These are phyloP conservation scores for Beta macrorhiza DNA, from an alignment of 179 eudicot species.

Conservation along the genomic window DNA sequence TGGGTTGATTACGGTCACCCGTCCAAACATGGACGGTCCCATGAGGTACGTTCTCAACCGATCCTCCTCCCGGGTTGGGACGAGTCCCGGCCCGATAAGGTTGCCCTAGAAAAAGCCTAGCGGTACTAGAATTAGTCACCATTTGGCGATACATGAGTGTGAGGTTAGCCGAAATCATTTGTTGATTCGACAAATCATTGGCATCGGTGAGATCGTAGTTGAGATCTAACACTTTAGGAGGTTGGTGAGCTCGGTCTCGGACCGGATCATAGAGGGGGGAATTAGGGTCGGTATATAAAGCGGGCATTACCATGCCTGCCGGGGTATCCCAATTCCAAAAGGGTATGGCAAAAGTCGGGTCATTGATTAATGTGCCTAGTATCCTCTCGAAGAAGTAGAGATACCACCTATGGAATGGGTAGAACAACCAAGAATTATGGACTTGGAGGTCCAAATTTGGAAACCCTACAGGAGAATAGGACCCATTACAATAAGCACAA, in stretches of 20 bases:
- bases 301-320: constrained; percentile 61
- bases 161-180: constrained; percentile 38
- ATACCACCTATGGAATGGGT: constrained; percentile 72
- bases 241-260: constrained; percentile 52
- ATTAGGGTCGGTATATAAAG: constrained; percentile 36
- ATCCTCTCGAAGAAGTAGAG: constrained; percentile 71
- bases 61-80: constrained; percentile 56
- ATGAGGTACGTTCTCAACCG: constrained; percentile 66
- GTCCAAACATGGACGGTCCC: constrained; percentile 66
- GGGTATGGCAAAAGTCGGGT: constrained; percentile 71
- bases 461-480: constrained; percentile 63
- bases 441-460: constrained; percentile 64
- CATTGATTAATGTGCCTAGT: constrained; percentile 51
- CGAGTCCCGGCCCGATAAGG: constrained; percentile 63
- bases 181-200: constrained; percentile 23
- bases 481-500: constrained; percentile 85
- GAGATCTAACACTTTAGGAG: constrained; percentile 54
- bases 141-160: constrained; percentile 73
- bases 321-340: constrained; percentile 82
- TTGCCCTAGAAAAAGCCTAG: constrained; percentile 60
- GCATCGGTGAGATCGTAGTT: constrained; percentile 41
- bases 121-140: constrained; percentile 50
- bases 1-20: constrained; percentile 56
- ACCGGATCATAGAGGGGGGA: constrained; percentile 48
- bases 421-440: constrained; percentile 76